Percentiles rank a stretch among this genome's conserved stretches.
Evolutionary conservation across 2,329 filamentous ascomycete species (phyloP).

Genomic region (Blumeriella jaapii): DNA sequence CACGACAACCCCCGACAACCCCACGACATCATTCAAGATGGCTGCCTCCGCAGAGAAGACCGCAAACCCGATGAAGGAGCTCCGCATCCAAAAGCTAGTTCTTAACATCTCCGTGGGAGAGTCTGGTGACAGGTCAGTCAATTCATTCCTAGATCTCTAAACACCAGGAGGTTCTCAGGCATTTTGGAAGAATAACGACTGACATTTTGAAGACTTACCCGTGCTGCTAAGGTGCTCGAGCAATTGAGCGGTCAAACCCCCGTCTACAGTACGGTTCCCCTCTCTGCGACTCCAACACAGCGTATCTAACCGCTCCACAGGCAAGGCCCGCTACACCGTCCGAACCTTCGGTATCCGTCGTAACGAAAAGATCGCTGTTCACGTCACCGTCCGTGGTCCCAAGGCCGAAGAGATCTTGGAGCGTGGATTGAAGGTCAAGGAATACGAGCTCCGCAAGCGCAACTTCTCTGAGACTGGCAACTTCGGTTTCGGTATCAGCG

Average conservation of each 20-base stretch:
- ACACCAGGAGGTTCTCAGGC: not conserved
- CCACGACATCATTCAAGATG: conserved; percentile 28
- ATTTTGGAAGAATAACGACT: not conserved
- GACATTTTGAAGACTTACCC: conserved; percentile 62
- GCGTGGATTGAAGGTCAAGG: conserved; percentile 99
- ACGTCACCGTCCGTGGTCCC: conserved; percentile 98
- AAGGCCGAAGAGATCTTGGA: conserved; percentile 99
- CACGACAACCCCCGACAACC: conserved; percentile 15
- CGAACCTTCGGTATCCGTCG: conserved; percentile 99
- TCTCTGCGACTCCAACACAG: conserved; percentile 9
- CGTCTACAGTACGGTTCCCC: conserved; percentile 74
- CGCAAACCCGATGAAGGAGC: conserved; percentile 98
- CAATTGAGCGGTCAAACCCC: conserved; percentile 99
- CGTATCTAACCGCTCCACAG: conserved; percentile 33
- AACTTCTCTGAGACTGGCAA: conserved; percentile 99
- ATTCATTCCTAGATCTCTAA: not conserved
- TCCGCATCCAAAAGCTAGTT: conserved; percentile 98
- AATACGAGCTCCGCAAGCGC: conserved; percentile 98
- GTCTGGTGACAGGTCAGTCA: conserved; percentile 66
- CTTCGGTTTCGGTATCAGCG: conserved; percentile 99
- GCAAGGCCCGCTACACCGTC: conserved; percentile 99
- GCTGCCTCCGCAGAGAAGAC: conserved; percentile 67
- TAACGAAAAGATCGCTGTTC: conserved; percentile 99
- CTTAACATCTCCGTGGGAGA: conserved; percentile 99
- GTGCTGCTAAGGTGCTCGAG: conserved; percentile 99